Percentiles rank a stretch among this genome's conserved stretches.
These are phyloP conservation scores for Batkoa obscura DNA, from an alignment of 371 early-diverging fungal species.

Conservation along the genomic window DNA sequence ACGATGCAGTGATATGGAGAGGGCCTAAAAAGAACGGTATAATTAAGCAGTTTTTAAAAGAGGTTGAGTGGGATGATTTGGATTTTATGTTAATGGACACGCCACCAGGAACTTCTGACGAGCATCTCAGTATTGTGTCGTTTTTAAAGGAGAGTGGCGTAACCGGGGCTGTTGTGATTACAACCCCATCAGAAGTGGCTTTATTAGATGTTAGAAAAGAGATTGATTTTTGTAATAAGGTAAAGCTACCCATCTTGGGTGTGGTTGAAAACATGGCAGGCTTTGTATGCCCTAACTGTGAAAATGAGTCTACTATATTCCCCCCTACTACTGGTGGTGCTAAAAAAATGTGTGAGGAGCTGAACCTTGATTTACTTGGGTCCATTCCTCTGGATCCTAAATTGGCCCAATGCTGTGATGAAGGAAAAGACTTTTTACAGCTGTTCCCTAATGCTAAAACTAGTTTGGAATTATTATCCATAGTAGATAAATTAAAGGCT, in stretches of 20 bases:
- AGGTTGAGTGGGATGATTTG: constrained; percentile 79
- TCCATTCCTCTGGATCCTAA: constrained; percentile 81
- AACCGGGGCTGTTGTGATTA: constrained; percentile 85
- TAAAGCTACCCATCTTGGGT: constrained; percentile 78
- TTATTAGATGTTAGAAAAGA: constrained; percentile 92
- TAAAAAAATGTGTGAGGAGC: constrained; percentile 50
- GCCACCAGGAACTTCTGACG: constrained; percentile 98
- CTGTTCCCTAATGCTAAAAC: constrained; percentile 77
- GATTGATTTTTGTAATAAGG: constrained; percentile 88
- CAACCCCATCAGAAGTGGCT: constrained; percentile 96
- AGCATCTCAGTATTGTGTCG: constrained; percentile 79
- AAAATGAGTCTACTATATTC: constrained; percentile 66
- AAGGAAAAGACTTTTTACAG: constrained; percentile 72
- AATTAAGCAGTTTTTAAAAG: constrained; percentile 92
- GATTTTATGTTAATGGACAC: constrained; percentile 96
- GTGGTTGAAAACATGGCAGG: constrained; percentile 98
- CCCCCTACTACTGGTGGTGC: constrained; percentile 87
- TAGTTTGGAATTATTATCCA: constrained; percentile 41
- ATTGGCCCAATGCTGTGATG: constrained; percentile 70
- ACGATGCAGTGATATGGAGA: constrained; percentile 97
- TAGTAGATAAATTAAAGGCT: constrained; percentile 12
- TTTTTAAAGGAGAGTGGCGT: constrained; percentile 51
- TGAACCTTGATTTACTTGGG: constrained; percentile 58
- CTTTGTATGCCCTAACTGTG: constrained; percentile 88
- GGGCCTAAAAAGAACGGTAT: constrained; percentile 92